phyloP scores from a whole-genome alignment of 306 rosid species.

The Castanospermum australe region DNA sequence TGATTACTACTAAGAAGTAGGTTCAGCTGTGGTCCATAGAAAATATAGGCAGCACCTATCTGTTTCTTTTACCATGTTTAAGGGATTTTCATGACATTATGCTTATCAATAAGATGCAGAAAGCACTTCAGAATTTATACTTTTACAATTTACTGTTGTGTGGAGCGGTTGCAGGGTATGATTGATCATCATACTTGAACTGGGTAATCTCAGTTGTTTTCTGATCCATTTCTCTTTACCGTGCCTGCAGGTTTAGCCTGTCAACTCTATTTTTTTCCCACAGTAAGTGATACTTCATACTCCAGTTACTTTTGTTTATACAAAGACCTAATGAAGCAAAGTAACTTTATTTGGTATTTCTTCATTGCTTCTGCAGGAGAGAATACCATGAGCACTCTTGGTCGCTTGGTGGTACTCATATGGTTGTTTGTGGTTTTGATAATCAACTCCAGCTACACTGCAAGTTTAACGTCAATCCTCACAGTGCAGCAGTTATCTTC shows the following conservation, averaged over 20 bases:
- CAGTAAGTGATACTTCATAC: slow-evolving; percentile 58
- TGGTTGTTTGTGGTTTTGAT: slow-evolving; percentile 98
- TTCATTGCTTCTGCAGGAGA: slow-evolving; percentile 65
- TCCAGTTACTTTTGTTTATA: slow-evolving; percentile 21
- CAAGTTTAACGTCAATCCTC: slow-evolving; percentile 97
- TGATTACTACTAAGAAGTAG: background rate
- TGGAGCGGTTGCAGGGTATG: slow-evolving; percentile 18
- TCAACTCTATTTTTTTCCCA: slow-evolving; percentile 94
- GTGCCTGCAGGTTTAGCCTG: slow-evolving; percentile 87
- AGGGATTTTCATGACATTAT: slow-evolving; percentile 24
- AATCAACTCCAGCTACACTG: slow-evolving; percentile 94
- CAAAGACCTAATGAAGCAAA: slow-evolving; percentile 14
- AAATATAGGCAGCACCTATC: slow-evolving; percentile 2
- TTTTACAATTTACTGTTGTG: background rate
- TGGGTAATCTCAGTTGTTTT: background rate
- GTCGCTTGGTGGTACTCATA: slow-evolving; percentile 76
- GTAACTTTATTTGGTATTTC: slow-evolving; percentile 17
- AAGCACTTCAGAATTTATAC: slow-evolving; percentile 19
- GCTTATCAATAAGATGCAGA: slow-evolving; percentile 7
- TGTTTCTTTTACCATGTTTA: slow-evolving; percentile 12
- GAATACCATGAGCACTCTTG: slow-evolving; percentile 88
- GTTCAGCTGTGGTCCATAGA: background rate
- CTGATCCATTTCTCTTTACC: slow-evolving; percentile 28
- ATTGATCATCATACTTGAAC: slow-evolving; percentile 9
- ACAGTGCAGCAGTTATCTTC: slow-evolving; percentile 89